Base-by-base conservation (phyloP, 306 rosid species). In the Alnus glutinosa region DNA sequence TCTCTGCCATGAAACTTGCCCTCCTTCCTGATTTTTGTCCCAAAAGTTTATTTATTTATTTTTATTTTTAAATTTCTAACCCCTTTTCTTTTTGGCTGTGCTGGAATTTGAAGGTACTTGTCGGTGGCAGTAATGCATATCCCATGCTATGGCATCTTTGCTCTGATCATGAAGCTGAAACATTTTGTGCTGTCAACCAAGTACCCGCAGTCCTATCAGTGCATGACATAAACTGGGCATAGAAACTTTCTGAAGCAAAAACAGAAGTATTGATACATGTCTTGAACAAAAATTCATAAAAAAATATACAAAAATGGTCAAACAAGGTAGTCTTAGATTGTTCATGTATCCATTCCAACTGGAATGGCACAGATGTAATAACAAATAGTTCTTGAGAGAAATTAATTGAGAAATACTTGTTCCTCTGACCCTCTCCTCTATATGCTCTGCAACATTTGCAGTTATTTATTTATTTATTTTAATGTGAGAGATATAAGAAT, bases 91-190 rank as follows among this genome's bases (percentile, higher is more conserved):
- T 42, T 64, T 83, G 81, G 54, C 14, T 79, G 75, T 57, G 3
- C 50, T 76, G 74, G 69, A 46, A 83, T 76, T 76, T 85, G 74
- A 73, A 94, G 98, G 96, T 95, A 95, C 89, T 79, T 90, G 15
- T 90, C 90, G 4, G 96, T 95, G 80, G 97, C 92, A 32, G 71
- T 95, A 5, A 78, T 95, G 90, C 99, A 91, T 78, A 80, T 93
- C 83, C 99, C 98, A 9, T 95, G 99, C 92, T 95, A 93, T 72
- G 93, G 99, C 73, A 78, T 93, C 84, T 89, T 91, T 67, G 83
- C 80, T 74, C 91, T 95, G 82, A 68, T 95, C 49, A 88, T 93
- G 86, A 95, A 87, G 93, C 82, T 95, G 80, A 95, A 95, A 77
- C 96, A 91, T 89, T 82, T 75, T 19, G 75, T 91, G 69, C 74